Evolutionary conservation across 306 rosid genomes (phyloP), one percentile per base, ranked within the genome.

Genomic region (Cyamopsis tetragonoloba): DNA sequence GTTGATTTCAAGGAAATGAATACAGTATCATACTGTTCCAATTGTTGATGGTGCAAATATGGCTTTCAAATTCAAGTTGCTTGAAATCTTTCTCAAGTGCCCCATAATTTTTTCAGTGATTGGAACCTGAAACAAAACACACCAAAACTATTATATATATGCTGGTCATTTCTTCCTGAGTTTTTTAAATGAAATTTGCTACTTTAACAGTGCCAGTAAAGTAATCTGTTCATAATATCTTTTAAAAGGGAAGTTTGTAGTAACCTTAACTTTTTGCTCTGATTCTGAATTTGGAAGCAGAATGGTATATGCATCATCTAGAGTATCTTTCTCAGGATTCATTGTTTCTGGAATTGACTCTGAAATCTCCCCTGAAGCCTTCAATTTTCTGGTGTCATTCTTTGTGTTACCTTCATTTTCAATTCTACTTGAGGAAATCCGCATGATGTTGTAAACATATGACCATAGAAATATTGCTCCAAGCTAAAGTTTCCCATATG

Each of bases 381-480:
- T 73, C 83, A 70, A 47, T 23, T 12, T 53, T 43, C 42, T 55
- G 30, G 62, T 27, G 18, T 12, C 23, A 23, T 56, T 62, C 4
- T 44, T 70, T 20, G 18, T 24, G 7, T 3, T 7, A 38, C 68
- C 49, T 62, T 77, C 79, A 19, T 15, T 61, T 6, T 15, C 62
- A 53, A 28, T 43, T 70, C 13, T 72, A 37, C 23, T 84, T 43
- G 88, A 34, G 32, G 88, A 87, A 57, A 84, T 57, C 44, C 96
- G 64, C 63, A 92, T 86, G 26, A 92, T 78, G 77, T 89, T 87
- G 84, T 79, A 92, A 30, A 89, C 96, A 50, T 83, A 92, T 10
- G 98, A 84, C 98, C 96, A 92, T 51, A 92, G 18, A 27, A 61
- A 76, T 57, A 89, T 20, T 71, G 91, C 84, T 70, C 96, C 93